phyloP scores from a whole-genome alignment of 345 rosid genomes.

The Arabidopsis suecica region DNA sequence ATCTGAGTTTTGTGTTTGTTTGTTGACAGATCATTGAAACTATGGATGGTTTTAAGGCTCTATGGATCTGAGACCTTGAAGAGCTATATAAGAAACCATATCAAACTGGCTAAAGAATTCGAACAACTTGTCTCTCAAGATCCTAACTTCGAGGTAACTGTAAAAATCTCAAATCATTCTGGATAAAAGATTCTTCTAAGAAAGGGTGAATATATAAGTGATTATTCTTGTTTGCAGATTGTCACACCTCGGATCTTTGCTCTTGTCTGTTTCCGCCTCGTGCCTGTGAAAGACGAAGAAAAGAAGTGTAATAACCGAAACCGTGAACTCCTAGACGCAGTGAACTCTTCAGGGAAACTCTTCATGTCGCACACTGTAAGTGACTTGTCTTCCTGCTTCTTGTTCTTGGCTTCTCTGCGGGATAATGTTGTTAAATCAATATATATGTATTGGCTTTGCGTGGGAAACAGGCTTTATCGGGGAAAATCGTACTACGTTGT shows the following conservation, averaged over 20 bases:
- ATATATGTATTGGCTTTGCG: not conserved
- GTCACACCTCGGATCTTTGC: conserved; percentile 78
- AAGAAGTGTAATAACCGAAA: conserved; percentile 59
- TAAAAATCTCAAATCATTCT: not conserved
- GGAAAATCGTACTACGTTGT: conserved; percentile 64
- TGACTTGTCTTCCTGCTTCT: not conserved
- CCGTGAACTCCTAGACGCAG: conserved; percentile 68
- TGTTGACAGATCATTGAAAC: conserved; percentile 71
- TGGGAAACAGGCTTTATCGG: conserved; percentile 66
- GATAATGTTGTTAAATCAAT: not conserved
- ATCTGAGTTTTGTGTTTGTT: conserved; percentile 4
- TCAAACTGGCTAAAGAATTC: conserved; percentile 68
- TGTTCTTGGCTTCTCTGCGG: not conserved
- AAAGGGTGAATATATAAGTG: not conserved
- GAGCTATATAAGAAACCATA: conserved; percentile 76
- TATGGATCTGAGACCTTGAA: conserved; percentile 79
- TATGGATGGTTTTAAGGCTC: conserved; percentile 89
- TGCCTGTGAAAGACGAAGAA: conserved; percentile 47
- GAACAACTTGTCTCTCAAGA: conserved; percentile 68
- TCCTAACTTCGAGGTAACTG: conserved; percentile 75
- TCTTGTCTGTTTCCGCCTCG: conserved; percentile 75
- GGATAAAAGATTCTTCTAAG: not conserved
- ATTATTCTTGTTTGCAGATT: conserved; percentile 49
- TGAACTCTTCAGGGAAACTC: conserved; percentile 75
- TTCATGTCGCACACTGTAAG: conserved; percentile 88